Evolutionary conservation across 1,139 yeast species (phyloP).

Genomic region (Candida tropicalis): DNA sequence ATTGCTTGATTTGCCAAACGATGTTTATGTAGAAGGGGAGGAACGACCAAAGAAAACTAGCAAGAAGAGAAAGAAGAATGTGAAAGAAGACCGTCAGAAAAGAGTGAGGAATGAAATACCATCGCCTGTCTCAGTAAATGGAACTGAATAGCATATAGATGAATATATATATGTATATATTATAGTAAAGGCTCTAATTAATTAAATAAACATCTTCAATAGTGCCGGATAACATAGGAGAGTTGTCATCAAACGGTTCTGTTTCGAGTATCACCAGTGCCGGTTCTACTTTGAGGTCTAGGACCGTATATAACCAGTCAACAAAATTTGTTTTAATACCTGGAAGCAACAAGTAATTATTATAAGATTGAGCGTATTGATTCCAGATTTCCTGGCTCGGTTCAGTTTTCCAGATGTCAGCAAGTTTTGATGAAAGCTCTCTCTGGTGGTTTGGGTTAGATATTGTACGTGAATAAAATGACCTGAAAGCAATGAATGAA

Average conservation of each 20-base stretch:
- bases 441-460: constrained; percentile 27
- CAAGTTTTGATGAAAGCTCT: constrained; percentile 29
- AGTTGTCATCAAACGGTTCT: not conserved
- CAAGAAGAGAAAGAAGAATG: constrained; percentile 30
- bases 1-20: constrained; percentile 80
- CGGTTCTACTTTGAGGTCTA: constrained; percentile 5
- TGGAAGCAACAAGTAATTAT: constrained; percentile 14
- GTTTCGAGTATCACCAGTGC: not conserved
- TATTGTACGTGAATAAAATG: constrained; percentile 33
- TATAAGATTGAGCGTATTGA: constrained; percentile 33
- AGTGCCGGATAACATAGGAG: constrained; percentile 10
- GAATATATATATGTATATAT: not conserved
- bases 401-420: constrained; percentile 33
- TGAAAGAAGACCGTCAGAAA: constrained; percentile 9
- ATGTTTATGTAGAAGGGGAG: constrained; percentile 83
- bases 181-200: not conserved
- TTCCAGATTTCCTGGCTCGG: constrained; percentile 30
- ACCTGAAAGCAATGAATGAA: constrained; percentile 40
- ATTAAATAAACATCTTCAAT: constrained; percentile 14
- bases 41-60: constrained; percentile 59
- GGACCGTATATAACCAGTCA: constrained; percentile 16
- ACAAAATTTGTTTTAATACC: constrained; percentile 11
- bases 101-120: not conserved
- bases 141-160: not conserved
- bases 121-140: not conserved